Conservation (phyloP, 1,284 basidiomycete genomes). For the Cystobasidiaceae sp. region DNA sequence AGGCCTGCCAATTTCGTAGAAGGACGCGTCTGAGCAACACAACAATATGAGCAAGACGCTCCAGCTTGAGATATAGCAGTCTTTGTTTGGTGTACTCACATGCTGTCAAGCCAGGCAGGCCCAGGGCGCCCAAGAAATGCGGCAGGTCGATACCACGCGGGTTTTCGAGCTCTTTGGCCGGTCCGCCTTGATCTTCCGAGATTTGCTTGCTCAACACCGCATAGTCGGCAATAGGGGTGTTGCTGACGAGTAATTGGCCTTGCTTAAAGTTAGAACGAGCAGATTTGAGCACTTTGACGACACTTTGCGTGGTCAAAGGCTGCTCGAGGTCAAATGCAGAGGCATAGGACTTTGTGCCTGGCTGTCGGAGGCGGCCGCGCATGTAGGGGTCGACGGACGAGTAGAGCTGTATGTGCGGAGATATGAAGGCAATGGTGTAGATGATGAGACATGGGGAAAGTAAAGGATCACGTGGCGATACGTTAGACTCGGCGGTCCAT, state of each 20-base stretch:
- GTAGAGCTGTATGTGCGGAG: background rate
- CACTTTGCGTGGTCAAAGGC: slow-evolving; percentile 35
- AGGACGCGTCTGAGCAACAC: slow-evolving; percentile 47
- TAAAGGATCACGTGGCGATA: no score
- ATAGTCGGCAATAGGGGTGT: slow-evolving; percentile 32
- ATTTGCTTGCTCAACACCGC: slow-evolving; percentile 21
- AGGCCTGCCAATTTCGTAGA: slow-evolving; percentile 68
- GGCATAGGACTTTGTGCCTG: slow-evolving; percentile 35
- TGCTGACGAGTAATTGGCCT: slow-evolving; percentile 30
- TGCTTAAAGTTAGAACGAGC: slow-evolving; percentile 26
- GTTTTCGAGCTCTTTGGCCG: slow-evolving; percentile 33
- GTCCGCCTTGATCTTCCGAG: background rate
- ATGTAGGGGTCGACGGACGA: slow-evolving; percentile 29
- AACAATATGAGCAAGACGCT: background rate
- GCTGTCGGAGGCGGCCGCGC: slow-evolving; percentile 35
- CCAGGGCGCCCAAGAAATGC: slow-evolving; percentile 53
- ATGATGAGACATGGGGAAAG: no score
- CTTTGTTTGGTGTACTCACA: background rate
- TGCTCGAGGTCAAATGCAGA: slow-evolving; percentile 34
- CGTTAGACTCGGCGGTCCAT: no score
- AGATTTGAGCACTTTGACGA: slow-evolving; percentile 35
- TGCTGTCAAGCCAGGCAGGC: slow-evolving; percentile 48
- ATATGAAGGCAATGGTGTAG: background rate
- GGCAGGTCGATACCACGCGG: slow-evolving; percentile 39
- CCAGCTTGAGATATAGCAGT: no score